These are phyloP conservation scores for Scleroderma citrinum DNA, from an alignment of 768 basidiomycete species.

Conservation along the genomic window DNA sequence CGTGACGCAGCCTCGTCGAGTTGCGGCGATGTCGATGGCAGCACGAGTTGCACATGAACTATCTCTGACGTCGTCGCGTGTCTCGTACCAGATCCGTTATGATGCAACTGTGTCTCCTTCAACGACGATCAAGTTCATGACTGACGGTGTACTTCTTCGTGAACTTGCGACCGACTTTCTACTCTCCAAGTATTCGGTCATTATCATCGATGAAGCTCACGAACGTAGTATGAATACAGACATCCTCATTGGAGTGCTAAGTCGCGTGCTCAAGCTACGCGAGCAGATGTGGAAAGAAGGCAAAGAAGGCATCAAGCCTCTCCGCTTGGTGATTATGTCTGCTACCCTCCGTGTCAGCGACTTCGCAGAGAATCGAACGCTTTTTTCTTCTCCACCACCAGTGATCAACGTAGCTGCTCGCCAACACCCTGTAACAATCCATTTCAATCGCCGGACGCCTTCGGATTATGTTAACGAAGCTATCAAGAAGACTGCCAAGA, in stretches of 20 bases:
- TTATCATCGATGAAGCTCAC: conserved; percentile 97
- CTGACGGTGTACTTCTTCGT: conserved; percentile 92
- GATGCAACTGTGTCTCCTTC: conserved; percentile 86
- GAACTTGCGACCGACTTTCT: conserved; percentile 91
- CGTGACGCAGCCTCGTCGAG: conserved; percentile 93
- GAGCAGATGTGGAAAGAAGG: conserved; percentile 85
- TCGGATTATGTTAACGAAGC: conserved; percentile 89
- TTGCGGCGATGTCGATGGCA: conserved; percentile 96
- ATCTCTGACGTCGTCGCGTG: conserved; percentile 70
- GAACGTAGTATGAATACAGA: conserved; percentile 98
- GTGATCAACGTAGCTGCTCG: conserved; percentile 85
- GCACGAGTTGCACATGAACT: conserved; percentile 89
- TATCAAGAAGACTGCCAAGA: conserved; percentile 84
- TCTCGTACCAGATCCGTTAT: conserved; percentile 97
- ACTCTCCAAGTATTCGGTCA: conserved; percentile 88
- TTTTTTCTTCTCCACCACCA: conserved; percentile 85
- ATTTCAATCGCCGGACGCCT: conserved; percentile 83
- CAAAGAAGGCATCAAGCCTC: conserved; percentile 70
- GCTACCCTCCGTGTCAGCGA: conserved; percentile 93
- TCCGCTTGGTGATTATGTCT: conserved; percentile 97
- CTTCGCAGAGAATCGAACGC: conserved; percentile 77
- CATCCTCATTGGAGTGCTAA: conserved; percentile 94
- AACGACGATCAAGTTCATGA: conserved; percentile 99
- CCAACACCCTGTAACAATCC: conserved; percentile 91
- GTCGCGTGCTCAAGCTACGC: conserved; percentile 82